Evolutionary conservation across 108 stramenopile species (phyloP), one percentile per base, ranked within the genome.

Genomic region (Pseudonitzschia pungens): DNA sequence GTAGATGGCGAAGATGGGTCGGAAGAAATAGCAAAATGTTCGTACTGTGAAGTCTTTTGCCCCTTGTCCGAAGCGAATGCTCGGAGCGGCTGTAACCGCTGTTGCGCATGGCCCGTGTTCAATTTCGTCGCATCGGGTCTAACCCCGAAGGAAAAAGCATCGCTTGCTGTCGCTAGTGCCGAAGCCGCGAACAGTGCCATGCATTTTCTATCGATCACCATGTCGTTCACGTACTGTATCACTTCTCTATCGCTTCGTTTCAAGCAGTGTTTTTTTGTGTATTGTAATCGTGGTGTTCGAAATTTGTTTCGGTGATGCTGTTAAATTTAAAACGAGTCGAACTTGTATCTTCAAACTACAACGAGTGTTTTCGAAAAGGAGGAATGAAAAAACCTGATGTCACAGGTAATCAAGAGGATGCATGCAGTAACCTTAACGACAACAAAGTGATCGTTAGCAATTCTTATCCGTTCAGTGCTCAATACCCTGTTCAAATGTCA

Each of bases 81-180:
- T 20, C 10, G 12, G 54, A 55, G 50, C 10, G 54, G 54, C 26
- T 55, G 21, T 10, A 26, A 10, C 22, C 6, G 36, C 4, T 36
- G 36, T 51, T 16, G 50, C 20, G 10, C 50, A 9, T 3, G 3
- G n/a, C 2, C 1, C n/a, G 50, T n/a, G 7, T 51, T 51, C 20
- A 4, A n/a, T n/a, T 51, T n/a, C 50, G 22, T 55, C 2, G 26
- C 54, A 55, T 20, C 26, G 10, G 54, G 21, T 20, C 16, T 24
- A 8, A 62, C 60, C n/a, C 60, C 60, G 8, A 62, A 36, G 32
- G 60, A 62, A 62, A 62, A 62, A 28, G 60, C 60, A 28, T 62
- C 33, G 40, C 60, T 15, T 15, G 40, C 7, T n/a, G 60, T 62
- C n/a, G 54, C 54, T 4, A 55, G 24, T 20, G 54, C 54, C 22